Evolutionary conservation across 2,329 filamentous ascomycete genomes (phyloP).

Genomic region (Thelonectria olida): DNA sequence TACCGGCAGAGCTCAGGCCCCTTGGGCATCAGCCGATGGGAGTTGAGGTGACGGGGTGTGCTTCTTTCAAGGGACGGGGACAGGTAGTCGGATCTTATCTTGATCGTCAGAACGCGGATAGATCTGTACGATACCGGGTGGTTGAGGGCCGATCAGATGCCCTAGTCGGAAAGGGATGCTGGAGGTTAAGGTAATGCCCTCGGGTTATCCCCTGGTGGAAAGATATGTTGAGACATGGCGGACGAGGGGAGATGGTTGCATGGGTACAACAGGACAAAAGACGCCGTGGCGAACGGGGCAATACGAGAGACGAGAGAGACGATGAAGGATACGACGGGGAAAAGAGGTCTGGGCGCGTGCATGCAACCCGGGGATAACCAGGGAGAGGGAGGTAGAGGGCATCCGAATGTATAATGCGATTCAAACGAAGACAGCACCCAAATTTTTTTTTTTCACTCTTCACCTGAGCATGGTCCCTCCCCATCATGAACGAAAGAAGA

Average conservation of each 20-base stretch:
- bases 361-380: constrained; percentile 1
- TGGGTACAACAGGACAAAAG: constrained; percentile 15
- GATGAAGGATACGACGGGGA: background rate
- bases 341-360: background rate
- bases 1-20: constrained; percentile 17
- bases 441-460: background rate
- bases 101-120: constrained; percentile 12
- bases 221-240: background rate
- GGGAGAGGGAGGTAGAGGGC: background rate
- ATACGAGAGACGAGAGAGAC: constrained; percentile 9
- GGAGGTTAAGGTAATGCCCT: background rate
- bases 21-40: constrained; percentile 28
- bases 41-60: constrained; percentile 13
- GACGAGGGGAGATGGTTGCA: background rate
- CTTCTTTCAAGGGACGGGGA: constrained; percentile 21
- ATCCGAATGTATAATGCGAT: constrained; percentile 17
- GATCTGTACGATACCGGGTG: constrained; percentile 14
- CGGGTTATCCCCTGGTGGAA: background rate
- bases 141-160: constrained; percentile 9
- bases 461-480: no score
- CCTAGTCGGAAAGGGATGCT: constrained; percentile 6
- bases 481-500: no score
- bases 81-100: background rate
- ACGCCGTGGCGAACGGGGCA: constrained; percentile 7
- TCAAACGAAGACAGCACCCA: background rate